Evolutionary conservation across 1,139 yeast genomes (phyloP), one percentile per base, ranked within the genome.

Genomic region (Pneumocystis jirovecii): DNA sequence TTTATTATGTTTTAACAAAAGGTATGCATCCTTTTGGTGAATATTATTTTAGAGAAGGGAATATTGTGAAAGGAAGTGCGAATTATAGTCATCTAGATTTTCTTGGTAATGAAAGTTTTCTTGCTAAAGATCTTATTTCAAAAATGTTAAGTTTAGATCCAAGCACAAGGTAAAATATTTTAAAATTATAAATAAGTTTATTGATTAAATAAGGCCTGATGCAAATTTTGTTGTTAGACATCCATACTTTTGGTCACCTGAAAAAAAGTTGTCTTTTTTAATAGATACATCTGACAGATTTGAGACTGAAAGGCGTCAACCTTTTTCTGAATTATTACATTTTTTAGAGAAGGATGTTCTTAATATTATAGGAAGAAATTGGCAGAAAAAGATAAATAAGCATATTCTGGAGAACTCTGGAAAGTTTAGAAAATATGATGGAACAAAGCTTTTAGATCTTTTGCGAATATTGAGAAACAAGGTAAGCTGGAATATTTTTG

Each of bases 21-120:
- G 98, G 99, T 0, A 74, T 76, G n/a, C 98, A 93, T 77, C 98
- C 98, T 2, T 93, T 89, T 77, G 98, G 98, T 15, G 95, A 88
- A 71, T 79, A 89, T 65, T 90, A 89, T 71, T 76, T 86, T 71
- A 80, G 98, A 64, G 97, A 93, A 73, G 95, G 87, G 21, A 90
- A 93, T 72, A 91, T 93, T 56, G 85, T 90, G 67, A 87, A 84
- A 70, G 88, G 87, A 25, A 81, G 81, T n/a, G 86, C 78, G 73
- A 79, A 82, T 66, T 75, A 91, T 61, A 80, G 82, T 8, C 78
- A 72, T 15, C 70, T 82, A 8, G 76, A 74, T 60, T 78, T 78
- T 37, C 72, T 75, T 5, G 73, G 75, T n/a, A 75, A 77, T 82
- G 37, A 76, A 74, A 72, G 79, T 10, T 78, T 77, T 50, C 96